These are phyloP conservation scores for Acacia crassicarpa DNA, from an alignment of 306 rosid species.

Conservation along the genomic window DNA sequence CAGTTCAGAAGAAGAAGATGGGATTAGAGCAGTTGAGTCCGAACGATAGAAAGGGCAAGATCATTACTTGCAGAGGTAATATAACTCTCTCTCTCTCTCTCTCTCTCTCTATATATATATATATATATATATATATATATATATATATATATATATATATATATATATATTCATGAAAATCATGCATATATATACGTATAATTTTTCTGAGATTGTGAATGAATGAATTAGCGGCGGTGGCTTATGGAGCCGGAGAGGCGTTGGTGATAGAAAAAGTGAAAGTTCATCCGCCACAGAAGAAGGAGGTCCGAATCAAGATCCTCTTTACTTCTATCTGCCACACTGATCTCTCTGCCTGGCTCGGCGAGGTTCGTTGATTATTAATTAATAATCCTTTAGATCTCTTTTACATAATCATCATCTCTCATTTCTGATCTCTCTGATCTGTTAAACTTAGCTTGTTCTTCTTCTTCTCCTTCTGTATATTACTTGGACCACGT, in stretches of 20 bases:
- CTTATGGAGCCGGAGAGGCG: slow-evolving; percentile 65
- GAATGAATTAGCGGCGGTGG: slow-evolving; percentile 63
- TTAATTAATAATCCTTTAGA: too few species aligned
- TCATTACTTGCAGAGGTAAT: slow-evolving; percentile 22
- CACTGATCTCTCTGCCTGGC: slow-evolving; percentile 79
- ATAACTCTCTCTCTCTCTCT: not conserved
- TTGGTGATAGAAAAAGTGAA: slow-evolving; percentile 58
- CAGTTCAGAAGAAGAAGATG: not conserved
- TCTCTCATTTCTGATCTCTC: too few species aligned
- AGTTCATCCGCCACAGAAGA: slow-evolving; percentile 76
- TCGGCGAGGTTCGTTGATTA: slow-evolving; percentile 48
- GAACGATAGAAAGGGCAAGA: slow-evolving; percentile 5
- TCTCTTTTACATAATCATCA: too few species aligned
- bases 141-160: not conserved
- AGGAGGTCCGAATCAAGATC: slow-evolving; percentile 81
- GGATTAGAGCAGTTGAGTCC: not conserved
- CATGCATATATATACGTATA: too few species aligned
- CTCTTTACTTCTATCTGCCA: slow-evolving; percentile 81
- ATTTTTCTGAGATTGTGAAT: not conserved
- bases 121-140: too few species aligned
- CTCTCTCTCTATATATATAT: too few species aligned
- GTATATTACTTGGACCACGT: too few species aligned
- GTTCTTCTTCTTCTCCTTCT: too few species aligned
- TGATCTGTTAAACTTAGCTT: too few species aligned
- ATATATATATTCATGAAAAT: not conserved